phyloP scores from a whole-genome alignment of 164 flowering plant genomes.

The Echeveria elegans region DNA sequence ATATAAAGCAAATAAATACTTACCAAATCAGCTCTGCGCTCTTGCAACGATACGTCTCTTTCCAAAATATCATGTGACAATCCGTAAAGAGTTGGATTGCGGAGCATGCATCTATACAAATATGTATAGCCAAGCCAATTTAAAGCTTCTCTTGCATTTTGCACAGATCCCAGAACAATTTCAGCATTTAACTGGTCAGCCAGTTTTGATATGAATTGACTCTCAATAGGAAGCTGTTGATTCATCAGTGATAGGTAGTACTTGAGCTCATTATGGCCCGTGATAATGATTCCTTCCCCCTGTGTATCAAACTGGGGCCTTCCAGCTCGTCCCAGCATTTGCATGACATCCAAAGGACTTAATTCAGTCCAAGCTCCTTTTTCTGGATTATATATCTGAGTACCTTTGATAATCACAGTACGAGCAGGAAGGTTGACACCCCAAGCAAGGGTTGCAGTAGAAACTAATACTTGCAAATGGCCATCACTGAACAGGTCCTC shows the following conservation, averaged over 20 bases:
- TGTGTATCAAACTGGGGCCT: constrained; percentile 89
- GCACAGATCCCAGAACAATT: constrained; percentile 96
- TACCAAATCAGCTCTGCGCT: constrained; percentile 93
- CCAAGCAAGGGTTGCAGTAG: constrained; percentile 99
- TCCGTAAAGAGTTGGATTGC: constrained; percentile 87
- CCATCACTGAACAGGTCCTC: constrained; percentile 83
- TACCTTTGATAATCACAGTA: constrained; percentile 92
- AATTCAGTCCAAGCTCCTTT: constrained; percentile 99
- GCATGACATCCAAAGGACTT: constrained; percentile 97
- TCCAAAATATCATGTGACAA: constrained; percentile 52
- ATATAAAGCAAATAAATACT: constrained; percentile 10
- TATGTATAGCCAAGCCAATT: constrained; percentile 94
- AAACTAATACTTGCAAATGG: constrained; percentile 84
- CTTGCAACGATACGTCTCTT: constrained; percentile 60
- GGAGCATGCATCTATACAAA: constrained; percentile 79
- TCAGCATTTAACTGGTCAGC: constrained; percentile 99
- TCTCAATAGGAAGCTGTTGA: constrained; percentile 95
- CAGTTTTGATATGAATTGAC: constrained; percentile 87
- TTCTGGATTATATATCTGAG: constrained; percentile 96
- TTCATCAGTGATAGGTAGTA: constrained; percentile 97
- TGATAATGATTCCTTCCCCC: constrained; percentile 92
- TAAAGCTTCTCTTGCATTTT: constrained; percentile 94
- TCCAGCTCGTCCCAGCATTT: constrained; percentile 99
- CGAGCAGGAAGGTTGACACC: constrained; percentile 97
- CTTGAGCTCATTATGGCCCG: constrained; percentile 81